Percentiles rank a stretch among this genome's conserved stretches.
Evolutionary conservation across 306 rosid genomes (phyloP).

Genomic region (Clitoria ternatea): DNA sequence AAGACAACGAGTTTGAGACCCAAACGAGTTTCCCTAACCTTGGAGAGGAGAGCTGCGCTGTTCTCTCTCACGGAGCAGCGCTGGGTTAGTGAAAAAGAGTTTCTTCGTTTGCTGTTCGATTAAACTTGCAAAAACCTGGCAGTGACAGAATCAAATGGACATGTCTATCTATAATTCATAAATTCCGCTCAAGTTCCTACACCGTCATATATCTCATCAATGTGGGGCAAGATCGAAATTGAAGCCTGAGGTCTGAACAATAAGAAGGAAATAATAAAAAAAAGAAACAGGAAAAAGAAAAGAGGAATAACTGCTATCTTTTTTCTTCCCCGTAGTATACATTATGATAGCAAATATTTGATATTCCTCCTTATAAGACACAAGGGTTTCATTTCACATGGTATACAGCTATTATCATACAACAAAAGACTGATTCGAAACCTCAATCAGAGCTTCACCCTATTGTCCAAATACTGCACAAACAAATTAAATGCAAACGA

Average conservation of each 20-base stretch:
- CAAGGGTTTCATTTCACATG: conserved; percentile 23
- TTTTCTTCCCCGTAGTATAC: background rate
- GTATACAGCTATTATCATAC: conserved; percentile 37
- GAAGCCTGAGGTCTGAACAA: background rate
- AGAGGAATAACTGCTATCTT: background rate
- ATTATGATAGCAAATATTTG: conserved; percentile 18
- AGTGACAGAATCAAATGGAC: background rate
- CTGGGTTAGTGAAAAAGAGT: too few relatives aligned
- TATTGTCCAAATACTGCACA: conserved; percentile 37
- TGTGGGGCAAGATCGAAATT: background rate
- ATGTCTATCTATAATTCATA: background rate
- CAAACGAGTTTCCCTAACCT: too few relatives aligned
- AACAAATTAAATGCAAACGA: conserved; percentile 25
- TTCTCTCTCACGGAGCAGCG: too few relatives aligned
- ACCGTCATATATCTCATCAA: background rate
- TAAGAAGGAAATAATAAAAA: background rate
- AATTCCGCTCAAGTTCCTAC: background rate
- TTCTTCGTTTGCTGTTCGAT: too few relatives aligned
- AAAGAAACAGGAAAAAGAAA: background rate
- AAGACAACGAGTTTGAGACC: too few relatives aligned
- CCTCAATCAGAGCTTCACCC: conserved; percentile 30
- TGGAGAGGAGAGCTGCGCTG: too few relatives aligned
- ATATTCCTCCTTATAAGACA: conserved; percentile 19
- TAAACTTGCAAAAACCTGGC: background rate
- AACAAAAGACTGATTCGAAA: conserved; percentile 35